A percentile compares a stretch with the other conserved stretches of the same genome.
These are phyloP conservation scores for Didymosphaeria variabile DNA, from an alignment of 2,329 filamentous ascomycete species.

Conservation along the genomic window DNA sequence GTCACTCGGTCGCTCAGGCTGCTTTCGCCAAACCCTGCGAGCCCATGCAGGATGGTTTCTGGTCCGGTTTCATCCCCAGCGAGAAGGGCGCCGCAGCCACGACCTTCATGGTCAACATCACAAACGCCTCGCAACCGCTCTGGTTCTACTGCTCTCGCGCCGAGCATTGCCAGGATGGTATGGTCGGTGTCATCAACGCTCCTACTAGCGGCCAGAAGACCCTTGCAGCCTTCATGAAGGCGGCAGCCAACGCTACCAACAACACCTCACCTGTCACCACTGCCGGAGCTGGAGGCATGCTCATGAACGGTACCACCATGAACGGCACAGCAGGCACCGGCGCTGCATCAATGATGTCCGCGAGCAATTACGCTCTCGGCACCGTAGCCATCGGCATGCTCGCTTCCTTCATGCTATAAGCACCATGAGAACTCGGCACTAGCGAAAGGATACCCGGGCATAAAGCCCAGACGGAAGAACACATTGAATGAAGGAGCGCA, in stretches of 20 bases:
- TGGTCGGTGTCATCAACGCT: conserved; percentile 53
- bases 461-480: neutral
- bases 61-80: conserved; percentile 49
- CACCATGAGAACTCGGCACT: neutral
- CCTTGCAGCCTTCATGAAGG: conserved; percentile 10
- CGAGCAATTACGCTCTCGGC: conserved; percentile 20
- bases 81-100: conserved; percentile 33
- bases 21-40: conserved; percentile 47
- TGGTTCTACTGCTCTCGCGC: conserved; percentile 54
- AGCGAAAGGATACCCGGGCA: conserved; percentile 12
- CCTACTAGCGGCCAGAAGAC: conserved; percentile 23
- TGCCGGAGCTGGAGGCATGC: conserved; percentile 24
- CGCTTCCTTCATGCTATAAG: conserved; percentile 31
- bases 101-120: conserved; percentile 47
- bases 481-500: neutral
- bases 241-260: conserved; percentile 15
- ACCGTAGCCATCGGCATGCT: conserved; percentile 28
- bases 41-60: conserved; percentile 47
- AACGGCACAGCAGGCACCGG: conserved; percentile 18
- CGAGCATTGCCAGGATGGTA: conserved; percentile 49
- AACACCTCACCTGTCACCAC: conserved; percentile 23
- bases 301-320: conserved; percentile 21
- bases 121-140: conserved; percentile 47
- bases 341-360: conserved; percentile 24
- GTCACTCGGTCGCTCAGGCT: conserved; percentile 51